These are phyloP conservation scores for Amanita fuliginea DNA, from an alignment of 768 basidiomycete genomes.

Conservation along the genomic window DNA sequence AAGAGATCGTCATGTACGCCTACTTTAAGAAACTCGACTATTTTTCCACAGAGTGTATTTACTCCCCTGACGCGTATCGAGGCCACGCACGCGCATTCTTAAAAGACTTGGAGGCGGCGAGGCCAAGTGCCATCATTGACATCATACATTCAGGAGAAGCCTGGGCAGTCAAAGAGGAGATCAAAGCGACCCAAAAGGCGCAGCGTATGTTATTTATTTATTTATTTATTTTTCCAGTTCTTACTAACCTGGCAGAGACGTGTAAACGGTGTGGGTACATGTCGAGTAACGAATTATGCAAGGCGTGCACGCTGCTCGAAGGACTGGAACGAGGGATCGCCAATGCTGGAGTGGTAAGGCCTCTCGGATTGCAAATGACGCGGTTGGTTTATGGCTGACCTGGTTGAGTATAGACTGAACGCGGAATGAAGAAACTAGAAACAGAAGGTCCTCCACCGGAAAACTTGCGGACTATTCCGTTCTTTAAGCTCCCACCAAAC, in stretches of 20 bases:
- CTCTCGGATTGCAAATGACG: too few relatives aligned
- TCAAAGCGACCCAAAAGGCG: constrained; percentile 72
- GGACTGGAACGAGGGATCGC: constrained; percentile 82
- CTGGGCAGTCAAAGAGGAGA: constrained; percentile 75
- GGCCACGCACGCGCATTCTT: constrained; percentile 92
- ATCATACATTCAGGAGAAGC: constrained; percentile 96
- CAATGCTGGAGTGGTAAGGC: constrained; percentile 46
- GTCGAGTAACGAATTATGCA: constrained; percentile 94
- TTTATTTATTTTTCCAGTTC: neutral
- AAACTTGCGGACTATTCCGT: constrained; percentile 70
- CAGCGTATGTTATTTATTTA: constrained; percentile 54
- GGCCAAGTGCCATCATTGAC: constrained; percentile 94
- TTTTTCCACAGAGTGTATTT: constrained; percentile 98
- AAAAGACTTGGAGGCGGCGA: constrained; percentile 89
- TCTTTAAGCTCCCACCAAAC: constrained; percentile 33
- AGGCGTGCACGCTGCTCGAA: constrained; percentile 85
- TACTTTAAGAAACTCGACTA: constrained; percentile 99
- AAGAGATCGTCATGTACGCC: constrained; percentile 99
- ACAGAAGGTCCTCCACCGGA: constrained; percentile 48
- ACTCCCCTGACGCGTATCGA: constrained; percentile 96
- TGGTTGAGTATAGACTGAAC: constrained; percentile 42
- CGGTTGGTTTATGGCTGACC: neutral
- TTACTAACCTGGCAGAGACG: constrained; percentile 43
- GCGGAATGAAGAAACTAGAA: constrained; percentile 50
- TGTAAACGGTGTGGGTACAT: constrained; percentile 93